phyloP scores from a whole-genome alignment of 768 basidiomycete genomes.

The Serendipita sp. region DNA sequence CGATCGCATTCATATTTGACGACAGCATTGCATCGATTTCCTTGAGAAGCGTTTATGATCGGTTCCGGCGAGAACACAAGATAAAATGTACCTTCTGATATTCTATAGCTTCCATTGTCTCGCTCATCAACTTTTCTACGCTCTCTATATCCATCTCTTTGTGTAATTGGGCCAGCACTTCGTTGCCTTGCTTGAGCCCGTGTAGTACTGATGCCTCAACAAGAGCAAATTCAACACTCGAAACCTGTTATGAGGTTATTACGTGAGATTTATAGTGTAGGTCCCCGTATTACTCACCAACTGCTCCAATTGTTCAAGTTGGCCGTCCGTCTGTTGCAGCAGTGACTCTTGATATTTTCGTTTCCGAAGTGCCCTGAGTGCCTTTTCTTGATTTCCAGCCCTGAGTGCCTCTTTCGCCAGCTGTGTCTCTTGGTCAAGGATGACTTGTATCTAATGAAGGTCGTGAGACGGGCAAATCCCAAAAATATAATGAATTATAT shows the following conservation, averaged over 20 bases:
- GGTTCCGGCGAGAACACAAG: conserved; percentile 3
- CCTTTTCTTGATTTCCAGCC: conserved; percentile 71
- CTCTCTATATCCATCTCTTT: conserved; percentile 81
- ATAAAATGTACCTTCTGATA: conserved; percentile 58
- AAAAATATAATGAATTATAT: neutral
- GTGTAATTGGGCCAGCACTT: conserved; percentile 85
- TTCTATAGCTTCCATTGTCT: conserved; percentile 81
- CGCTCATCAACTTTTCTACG: conserved; percentile 87
- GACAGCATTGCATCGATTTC: conserved; percentile 82
- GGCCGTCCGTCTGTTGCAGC: conserved; percentile 72
- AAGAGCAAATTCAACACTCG: conserved; percentile 90
- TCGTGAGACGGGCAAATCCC: neutral
- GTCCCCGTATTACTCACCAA: conserved; percentile 35
- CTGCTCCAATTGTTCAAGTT: conserved; percentile 77
- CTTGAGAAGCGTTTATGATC: conserved; percentile 25
- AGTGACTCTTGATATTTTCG: conserved; percentile 89
- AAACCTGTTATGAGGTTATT: conserved; percentile 40
- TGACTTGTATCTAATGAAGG: conserved; percentile 57
- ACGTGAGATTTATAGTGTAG: neutral
- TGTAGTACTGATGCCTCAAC: conserved; percentile 85
- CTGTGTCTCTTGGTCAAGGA: conserved; percentile 75
- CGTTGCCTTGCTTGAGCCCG: conserved; percentile 84
- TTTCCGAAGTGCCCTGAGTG: conserved; percentile 78
- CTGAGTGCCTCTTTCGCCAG: conserved; percentile 75
- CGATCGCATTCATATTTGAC: conserved; percentile 66